These are phyloP conservation scores for Pistacia atlantica DNA, from an alignment of 345 rosid genomes.

Conservation along the genomic window DNA sequence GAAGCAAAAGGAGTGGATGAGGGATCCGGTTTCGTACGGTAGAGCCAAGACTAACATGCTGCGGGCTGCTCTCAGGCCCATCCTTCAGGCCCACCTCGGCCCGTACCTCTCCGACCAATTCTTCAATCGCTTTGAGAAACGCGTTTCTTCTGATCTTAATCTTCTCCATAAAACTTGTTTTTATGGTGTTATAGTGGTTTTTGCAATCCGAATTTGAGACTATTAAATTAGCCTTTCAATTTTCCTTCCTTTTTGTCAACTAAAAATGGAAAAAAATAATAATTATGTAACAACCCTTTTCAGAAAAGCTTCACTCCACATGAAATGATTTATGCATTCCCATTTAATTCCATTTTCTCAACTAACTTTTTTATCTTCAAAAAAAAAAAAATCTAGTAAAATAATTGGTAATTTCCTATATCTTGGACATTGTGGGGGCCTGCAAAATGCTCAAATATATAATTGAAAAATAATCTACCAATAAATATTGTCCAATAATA, in stretches of 20 bases:
- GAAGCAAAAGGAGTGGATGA: constrained; percentile 52
- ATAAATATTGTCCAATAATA: no score
- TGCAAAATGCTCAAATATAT: no score
- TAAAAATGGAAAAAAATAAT: not conserved
- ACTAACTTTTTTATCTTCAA: no score
- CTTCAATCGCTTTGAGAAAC: constrained; percentile 42
- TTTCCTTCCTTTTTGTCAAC: not conserved
- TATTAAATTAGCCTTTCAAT: not conserved
- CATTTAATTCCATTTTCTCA: no score
- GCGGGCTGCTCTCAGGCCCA: constrained; percentile 54
- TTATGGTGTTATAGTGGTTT: constrained; percentile 49
- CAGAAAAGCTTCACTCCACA: not conserved
- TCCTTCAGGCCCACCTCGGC: constrained; percentile 53
- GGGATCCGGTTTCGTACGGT: constrained; percentile 55
- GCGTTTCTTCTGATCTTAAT: constrained; percentile 40
- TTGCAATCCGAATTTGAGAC: constrained; percentile 36
- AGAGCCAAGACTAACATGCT: constrained; percentile 55
- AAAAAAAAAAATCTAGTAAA: no score
- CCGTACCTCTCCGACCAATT: constrained; percentile 43
- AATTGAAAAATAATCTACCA: no score
- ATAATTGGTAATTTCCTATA: no score
- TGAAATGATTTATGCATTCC: no score
- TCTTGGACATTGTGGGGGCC: no score
- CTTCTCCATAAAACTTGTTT: constrained; percentile 53
- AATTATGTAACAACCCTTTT: not conserved